phyloP scores from a whole-genome alignment of 495 filamentous ascomycete species.

The Aspergillus cavernicola region DNA sequence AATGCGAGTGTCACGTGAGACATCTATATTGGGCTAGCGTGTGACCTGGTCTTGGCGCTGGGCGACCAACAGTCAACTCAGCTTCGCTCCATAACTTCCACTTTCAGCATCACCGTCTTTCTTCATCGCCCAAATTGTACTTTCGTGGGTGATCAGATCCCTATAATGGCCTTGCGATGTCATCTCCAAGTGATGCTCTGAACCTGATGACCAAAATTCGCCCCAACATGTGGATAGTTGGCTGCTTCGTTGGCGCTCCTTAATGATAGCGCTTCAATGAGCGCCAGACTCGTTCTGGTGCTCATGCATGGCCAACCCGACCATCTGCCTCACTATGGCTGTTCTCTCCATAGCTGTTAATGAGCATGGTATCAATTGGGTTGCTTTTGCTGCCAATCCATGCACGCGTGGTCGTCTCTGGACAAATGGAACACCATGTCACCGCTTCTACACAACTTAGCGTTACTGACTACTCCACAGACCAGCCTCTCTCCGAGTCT shows the following conservation, averaged over 20 bases:
- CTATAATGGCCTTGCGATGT: background rate
- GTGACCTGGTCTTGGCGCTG: conserved; percentile 6
- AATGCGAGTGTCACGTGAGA: conserved; percentile 18
- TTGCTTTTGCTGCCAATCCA: conserved; percentile 21
- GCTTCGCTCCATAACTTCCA: too few species aligned
- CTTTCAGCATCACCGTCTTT: background rate
- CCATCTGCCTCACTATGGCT: conserved; percentile 25
- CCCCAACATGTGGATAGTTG: conserved; percentile 15
- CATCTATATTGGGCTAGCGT: conserved; percentile 11
- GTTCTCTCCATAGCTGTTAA: conserved; percentile 22
- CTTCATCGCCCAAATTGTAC: conserved; percentile 8
- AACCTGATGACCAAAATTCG: background rate
- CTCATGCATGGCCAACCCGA: conserved; percentile 22
- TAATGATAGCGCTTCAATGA: conserved; percentile 12
- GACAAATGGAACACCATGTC: conserved; percentile 36
- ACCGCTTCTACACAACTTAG: conserved; percentile 25
- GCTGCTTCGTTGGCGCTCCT: conserved; percentile 26
- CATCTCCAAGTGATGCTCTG: background rate
- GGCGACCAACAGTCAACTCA: conserved; percentile 1
- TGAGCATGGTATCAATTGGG: conserved; percentile 16
- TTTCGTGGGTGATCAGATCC: conserved; percentile 2
- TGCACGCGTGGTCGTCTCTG: conserved; percentile 25
- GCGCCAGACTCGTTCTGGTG: conserved; percentile 20
- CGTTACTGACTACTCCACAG: conserved; percentile 20
- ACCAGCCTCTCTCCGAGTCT: conserved; percentile 8